Conservation (phyloP, 768 basidiomycete genomes). For the Mrakia frigida region DNA sequence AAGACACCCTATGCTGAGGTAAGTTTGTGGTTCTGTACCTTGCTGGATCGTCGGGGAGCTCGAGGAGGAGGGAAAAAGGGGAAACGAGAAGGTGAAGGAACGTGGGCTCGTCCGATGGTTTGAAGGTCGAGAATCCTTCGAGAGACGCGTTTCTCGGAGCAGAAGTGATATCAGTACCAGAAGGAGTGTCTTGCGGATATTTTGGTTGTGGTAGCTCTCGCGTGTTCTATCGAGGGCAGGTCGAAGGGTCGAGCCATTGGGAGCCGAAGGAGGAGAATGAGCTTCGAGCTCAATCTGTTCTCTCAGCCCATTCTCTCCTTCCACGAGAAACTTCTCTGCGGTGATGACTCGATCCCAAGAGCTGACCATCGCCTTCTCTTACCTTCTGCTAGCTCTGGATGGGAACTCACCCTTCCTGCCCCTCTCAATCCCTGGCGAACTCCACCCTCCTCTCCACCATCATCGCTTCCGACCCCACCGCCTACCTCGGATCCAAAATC, state of each 20-base stretch:
- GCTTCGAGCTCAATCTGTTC: no score
- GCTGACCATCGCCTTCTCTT: background rate
- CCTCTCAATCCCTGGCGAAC: constrained; percentile 51
- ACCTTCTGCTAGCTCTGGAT: constrained; percentile 74
- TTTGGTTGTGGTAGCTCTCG: background rate
- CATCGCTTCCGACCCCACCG: constrained; percentile 60
- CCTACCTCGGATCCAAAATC: constrained; percentile 61
- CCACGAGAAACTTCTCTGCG: no score
- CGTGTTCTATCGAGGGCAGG: background rate
- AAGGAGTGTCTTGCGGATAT: no score
- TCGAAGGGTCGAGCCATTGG: background rate
- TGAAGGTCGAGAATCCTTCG: background rate
- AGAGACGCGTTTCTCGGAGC: background rate
- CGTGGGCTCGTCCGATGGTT: background rate
- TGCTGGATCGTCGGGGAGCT: background rate
- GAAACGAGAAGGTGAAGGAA: background rate
- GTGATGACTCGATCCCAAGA: no score
- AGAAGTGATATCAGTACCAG: no score
- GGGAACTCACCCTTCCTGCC: constrained; percentile 85
- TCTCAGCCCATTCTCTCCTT: background rate
- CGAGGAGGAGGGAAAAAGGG: background rate
- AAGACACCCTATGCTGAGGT: constrained; percentile 88
- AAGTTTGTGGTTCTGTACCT: constrained; percentile 37
- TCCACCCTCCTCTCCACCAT: constrained; percentile 54
- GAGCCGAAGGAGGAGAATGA: no score